These are phyloP conservation scores for Centella asiatica DNA, from an alignment of 129 eudicot species.

Conservation along the genomic window DNA sequence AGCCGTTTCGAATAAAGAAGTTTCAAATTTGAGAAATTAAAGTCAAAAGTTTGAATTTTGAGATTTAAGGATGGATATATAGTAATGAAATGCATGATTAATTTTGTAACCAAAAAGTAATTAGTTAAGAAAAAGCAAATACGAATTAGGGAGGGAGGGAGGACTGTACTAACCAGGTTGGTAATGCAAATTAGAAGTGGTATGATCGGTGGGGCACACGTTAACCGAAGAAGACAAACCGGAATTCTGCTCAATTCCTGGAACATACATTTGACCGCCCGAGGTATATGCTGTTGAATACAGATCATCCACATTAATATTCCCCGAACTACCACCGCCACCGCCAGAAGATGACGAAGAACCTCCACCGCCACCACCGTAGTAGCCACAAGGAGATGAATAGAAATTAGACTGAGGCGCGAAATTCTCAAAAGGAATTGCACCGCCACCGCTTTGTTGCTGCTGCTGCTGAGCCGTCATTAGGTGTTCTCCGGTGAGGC, in stretches of 20 bases:
- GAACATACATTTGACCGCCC: constrained; percentile 23
- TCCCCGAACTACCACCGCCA: too few species aligned
- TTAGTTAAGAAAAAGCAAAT: too few species aligned
- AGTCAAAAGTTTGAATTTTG: too few species aligned
- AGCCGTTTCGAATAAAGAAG: too few species aligned
- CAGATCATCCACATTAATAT: too few species aligned
- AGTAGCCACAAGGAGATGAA: neutral
- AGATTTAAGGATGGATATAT: too few species aligned
- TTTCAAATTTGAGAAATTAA: too few species aligned
- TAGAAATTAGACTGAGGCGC: constrained; percentile 1
- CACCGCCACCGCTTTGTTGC: constrained; percentile 10
- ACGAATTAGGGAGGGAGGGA: neutral
- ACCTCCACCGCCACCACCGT: neutral
- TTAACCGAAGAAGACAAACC: constrained; percentile 16
- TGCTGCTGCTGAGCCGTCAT: constrained; percentile 10
- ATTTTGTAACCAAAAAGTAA: too few species aligned
- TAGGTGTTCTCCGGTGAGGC: constrained; percentile 22
- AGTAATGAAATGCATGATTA: too few species aligned
- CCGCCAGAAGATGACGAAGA: constrained; percentile 9
- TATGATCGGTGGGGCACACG: constrained; percentile 25
- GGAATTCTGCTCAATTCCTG: constrained; percentile 21
- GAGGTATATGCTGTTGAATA: too few species aligned
- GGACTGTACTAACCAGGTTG: constrained; percentile 32
- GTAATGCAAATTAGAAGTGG: constrained; percentile 33
- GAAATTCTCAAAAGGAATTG: constrained; percentile 2